A percentile compares a stretch with the other conserved stretches of the same genome.
Conservation (phyloP, 306 rosid species). For the Prunus davidiana region DNA sequence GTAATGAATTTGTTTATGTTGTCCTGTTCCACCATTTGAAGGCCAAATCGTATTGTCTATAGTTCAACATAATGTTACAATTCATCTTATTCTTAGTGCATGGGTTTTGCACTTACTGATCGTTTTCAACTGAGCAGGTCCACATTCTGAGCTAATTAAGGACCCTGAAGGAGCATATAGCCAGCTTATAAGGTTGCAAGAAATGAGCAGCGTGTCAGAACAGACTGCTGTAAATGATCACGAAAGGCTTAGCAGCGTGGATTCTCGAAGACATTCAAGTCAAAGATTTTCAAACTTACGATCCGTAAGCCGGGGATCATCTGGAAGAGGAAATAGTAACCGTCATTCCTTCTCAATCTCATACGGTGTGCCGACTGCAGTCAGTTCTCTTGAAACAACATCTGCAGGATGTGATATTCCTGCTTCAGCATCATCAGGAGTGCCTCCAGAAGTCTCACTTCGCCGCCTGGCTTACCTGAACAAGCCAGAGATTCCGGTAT, state of each 20-base stretch:
- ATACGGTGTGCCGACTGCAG: slow-evolving; percentile 34
- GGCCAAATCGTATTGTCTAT: not conserved
- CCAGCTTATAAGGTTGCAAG: slow-evolving; percentile 63
- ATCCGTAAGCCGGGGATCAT: slow-evolving; percentile 55
- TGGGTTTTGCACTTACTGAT: not conserved
- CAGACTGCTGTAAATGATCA: not conserved
- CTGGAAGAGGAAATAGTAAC: slow-evolving; percentile 47
- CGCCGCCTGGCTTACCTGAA: slow-evolving; percentile 61
- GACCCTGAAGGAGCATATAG: slow-evolving; percentile 65
- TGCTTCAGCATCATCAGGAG: slow-evolving; percentile 19
- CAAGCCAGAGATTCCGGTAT: slow-evolving; percentile 67
- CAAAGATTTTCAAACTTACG: slow-evolving; percentile 22
- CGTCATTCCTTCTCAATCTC: slow-evolving; percentile 45
- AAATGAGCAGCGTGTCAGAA: slow-evolving; percentile 21
- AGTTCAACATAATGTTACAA: not conserved
- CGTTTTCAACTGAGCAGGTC: slow-evolving; percentile 36
- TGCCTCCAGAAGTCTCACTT: slow-evolving; percentile 41
- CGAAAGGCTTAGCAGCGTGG: not conserved
- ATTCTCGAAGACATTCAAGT: slow-evolving; percentile 1
- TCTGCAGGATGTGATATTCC: slow-evolving; percentile 23
- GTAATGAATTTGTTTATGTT: slow-evolving; percentile 21
- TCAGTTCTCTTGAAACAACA: slow-evolving; percentile 27
- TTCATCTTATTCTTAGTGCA: not conserved
- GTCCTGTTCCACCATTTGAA: not conserved
- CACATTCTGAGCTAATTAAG: slow-evolving; percentile 51